Evolutionary conservation across 2,329 filamentous ascomycete genomes (phyloP).

Genomic region (Sporothrix inflata): DNA sequence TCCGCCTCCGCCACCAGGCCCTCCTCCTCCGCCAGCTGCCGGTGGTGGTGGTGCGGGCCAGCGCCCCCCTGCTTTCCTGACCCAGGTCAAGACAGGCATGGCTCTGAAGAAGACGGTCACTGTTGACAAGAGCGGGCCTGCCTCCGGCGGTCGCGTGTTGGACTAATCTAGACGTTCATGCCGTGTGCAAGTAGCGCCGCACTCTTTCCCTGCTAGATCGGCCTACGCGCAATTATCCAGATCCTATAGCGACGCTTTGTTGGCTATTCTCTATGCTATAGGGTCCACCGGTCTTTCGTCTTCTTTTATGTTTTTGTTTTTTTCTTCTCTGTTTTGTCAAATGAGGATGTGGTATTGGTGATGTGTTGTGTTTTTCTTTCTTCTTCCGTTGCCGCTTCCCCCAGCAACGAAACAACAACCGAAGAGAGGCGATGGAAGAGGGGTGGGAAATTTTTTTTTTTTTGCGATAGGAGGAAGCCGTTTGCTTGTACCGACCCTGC

Average conservation of each 20-base stretch:
- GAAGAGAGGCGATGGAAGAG: neutral
- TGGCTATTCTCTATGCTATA: slow-evolving; percentile 9
- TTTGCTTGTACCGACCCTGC: neutral
- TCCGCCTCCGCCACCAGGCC: slow-evolving; percentile 47
- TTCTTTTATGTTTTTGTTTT: neutral
- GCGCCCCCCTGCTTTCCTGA: slow-evolving; percentile 68
- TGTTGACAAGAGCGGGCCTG: slow-evolving; percentile 77
- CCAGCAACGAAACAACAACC: neutral
- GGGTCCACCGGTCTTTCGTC: neutral
- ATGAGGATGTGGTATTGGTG: neutral
- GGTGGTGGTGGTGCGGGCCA: slow-evolving; percentile 37
- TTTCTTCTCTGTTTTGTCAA: neutral
- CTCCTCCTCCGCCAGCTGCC: slow-evolving; percentile 46
- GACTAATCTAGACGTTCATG: slow-evolving; percentile 38
- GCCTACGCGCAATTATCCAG: neutral
- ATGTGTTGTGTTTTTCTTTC: neutral
- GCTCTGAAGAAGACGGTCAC: slow-evolving; percentile 85
- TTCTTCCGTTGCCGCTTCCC: neutral
- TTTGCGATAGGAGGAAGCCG: neutral
- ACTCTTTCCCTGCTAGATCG: neutral
- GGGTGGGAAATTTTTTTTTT: neutral
- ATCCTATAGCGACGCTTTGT: slow-evolving; percentile 7
- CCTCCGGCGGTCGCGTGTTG: slow-evolving; percentile 76
- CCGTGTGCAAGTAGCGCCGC: neutral
- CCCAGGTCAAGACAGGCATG: slow-evolving; percentile 80